A percentile compares a stretch with the other conserved stretches of the same genome.
Conservation (phyloP, 2,329 filamentous ascomycete genomes). For the Alternaria ethzedia region DNA sequence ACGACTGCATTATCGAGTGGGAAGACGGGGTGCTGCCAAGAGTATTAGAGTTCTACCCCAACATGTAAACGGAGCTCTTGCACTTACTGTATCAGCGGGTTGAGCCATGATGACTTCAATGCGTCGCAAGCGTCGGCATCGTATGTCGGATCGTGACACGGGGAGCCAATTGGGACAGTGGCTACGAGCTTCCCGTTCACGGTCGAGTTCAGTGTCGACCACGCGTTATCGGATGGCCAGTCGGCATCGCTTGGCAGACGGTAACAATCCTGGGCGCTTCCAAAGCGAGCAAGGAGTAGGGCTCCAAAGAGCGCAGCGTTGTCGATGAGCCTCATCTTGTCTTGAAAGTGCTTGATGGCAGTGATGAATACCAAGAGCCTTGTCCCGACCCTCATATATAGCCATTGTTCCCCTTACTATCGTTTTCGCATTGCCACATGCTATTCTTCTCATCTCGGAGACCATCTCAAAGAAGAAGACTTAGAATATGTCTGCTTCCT, state of each 20-base stretch:
- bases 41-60: conserved; percentile 2
- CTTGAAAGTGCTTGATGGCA: neutral
- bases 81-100: conserved; percentile 26
- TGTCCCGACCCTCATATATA: conserved; percentile 5
- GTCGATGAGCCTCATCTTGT: conserved; percentile 11
- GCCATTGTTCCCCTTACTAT: neutral
- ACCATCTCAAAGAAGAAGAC: neutral
- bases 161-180: conserved; percentile 49
- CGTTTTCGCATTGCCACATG: conserved; percentile 2
- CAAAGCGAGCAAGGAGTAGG: conserved; percentile 1
- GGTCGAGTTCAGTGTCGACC: conserved; percentile 46
- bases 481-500: neutral
- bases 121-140: conserved; percentile 20
- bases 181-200: conserved; percentile 48
- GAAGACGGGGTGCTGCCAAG: conserved; percentile 10
- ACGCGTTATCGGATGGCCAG: conserved; percentile 44
- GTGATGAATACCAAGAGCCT: neutral
- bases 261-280: conserved; percentile 5
- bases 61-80: neutral
- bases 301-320: conserved; percentile 3
- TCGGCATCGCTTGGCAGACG: conserved; percentile 42
- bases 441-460: conserved; percentile 6
- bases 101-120: conserved; percentile 22
- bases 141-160: conserved; percentile 42
- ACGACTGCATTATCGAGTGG: conserved; percentile 15